These are phyloP conservation scores for Naganishia randhawae DNA, from an alignment of 768 basidiomycete species.

Conservation along the genomic window DNA sequence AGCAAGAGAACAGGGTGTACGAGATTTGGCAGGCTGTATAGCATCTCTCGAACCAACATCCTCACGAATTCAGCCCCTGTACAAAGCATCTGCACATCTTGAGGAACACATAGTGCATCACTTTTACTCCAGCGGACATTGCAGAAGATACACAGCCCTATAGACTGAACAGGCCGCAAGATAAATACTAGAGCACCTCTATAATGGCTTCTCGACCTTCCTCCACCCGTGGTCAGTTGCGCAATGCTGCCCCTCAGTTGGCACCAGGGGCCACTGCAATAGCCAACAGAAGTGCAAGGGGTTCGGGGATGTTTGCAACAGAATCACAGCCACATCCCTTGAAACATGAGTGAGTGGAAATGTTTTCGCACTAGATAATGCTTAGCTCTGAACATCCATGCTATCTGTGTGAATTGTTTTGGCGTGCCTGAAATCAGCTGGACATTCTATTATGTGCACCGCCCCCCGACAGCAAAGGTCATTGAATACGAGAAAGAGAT, in stretches of 20 bases:
- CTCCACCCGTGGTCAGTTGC: constrained; percentile 3
- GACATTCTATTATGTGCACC: constrained; percentile 57
- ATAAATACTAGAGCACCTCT: too few species aligned
- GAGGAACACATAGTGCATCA: too few species aligned
- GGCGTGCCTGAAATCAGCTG: constrained; percentile 32
- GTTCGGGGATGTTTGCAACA: neutral
- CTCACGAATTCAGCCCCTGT: too few species aligned
- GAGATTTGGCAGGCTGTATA: too few species aligned
- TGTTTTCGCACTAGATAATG: neutral
- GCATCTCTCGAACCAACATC: too few species aligned
- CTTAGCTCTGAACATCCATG: neutral
- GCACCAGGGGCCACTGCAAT: neutral
- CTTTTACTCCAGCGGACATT: too few species aligned
- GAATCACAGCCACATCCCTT: constrained; percentile 25
- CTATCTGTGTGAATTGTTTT: neutral
- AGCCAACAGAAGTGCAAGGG: constrained; percentile 3
- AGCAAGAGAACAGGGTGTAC: too few species aligned
- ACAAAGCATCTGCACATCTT: too few species aligned
- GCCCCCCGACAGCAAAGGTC: constrained; percentile 81
- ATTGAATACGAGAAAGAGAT: constrained; percentile 92
- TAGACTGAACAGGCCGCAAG: neutral
- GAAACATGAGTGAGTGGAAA: constrained; percentile 28
- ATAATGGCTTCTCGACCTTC: constrained; percentile 8
- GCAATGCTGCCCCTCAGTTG: neutral
- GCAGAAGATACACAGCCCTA: neutral